A percentile compares a stretch with the other conserved stretches of the same genome.
Conservation (phyloP, 768 basidiomycete genomes). For the Neoboletus magnificus region DNA sequence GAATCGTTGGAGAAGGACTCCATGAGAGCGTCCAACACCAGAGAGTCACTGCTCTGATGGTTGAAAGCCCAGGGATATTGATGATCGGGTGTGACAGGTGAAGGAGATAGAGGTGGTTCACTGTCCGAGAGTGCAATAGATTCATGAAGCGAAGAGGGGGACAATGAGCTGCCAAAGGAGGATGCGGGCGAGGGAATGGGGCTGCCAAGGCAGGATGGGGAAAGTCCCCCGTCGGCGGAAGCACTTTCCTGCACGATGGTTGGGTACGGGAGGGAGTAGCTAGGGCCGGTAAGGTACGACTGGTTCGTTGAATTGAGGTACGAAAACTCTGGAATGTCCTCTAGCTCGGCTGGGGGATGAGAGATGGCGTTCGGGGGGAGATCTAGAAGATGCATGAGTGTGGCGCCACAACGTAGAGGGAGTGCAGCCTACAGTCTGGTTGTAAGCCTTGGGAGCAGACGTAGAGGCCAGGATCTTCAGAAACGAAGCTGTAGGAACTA, state of each 20-base stretch:
- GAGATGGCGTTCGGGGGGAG: not conserved
- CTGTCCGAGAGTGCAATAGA: slow-evolving; percentile 15
- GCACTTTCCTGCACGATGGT: slow-evolving; percentile 14
- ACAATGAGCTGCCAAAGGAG: slow-evolving; percentile 23
- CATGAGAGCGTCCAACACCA: not conserved
- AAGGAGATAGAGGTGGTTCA: slow-evolving; percentile 18
- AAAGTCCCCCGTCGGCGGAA: slow-evolving; percentile 2
- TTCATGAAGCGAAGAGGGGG: slow-evolving; percentile 18
- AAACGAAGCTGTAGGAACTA: not conserved
- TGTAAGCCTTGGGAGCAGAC: not conserved
- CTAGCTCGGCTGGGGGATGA: slow-evolving; percentile 5
- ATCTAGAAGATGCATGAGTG: slow-evolving; percentile 11
- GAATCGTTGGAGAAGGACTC: not conserved
- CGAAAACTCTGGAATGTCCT: slow-evolving; percentile 20
- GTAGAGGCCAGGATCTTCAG: not conserved
- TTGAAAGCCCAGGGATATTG: not conserved
- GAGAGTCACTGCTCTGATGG: slow-evolving; percentile 10
- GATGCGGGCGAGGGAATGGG: slow-evolving; percentile 26
- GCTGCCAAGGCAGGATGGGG: slow-evolving; percentile 10
- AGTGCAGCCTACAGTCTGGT: slow-evolving; percentile 5
- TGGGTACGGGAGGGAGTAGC: slow-evolving; percentile 5
- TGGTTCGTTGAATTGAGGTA: slow-evolving; percentile 7
- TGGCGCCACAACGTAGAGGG: slow-evolving; percentile 8
- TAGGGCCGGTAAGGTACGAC: slow-evolving; percentile 6
- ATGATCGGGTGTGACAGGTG: slow-evolving; percentile 15